Evolutionary conservation across 495 filamentous ascomycete species (phyloP), one percentile per base, ranked within the genome.

Genomic region (Penicillium macrosclerotiorum): DNA sequence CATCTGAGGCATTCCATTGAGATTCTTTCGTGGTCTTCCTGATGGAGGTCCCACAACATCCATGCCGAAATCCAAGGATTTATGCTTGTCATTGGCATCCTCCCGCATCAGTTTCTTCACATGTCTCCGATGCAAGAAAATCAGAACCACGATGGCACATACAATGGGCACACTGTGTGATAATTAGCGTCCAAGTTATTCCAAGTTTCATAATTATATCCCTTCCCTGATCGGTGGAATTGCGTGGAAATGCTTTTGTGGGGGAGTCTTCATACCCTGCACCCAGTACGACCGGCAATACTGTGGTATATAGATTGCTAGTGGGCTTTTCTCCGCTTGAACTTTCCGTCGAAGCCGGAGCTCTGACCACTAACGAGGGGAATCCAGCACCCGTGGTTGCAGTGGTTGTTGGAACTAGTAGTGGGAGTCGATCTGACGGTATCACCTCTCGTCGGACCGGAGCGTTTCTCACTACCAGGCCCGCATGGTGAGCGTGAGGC

Each of bases 31-130:
- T 31, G 44, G 57, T 8, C 56, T 50, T 48, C 63, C 51, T 19
- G 52, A 52, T 11, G 49, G 42, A 16, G 59, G 49, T 13, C 73
- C 74, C 8, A 79, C 61, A 36, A 59, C 44, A 37, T 73, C 88
- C 63, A 96, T 67, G 22, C 93, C 93, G 62, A 97, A 98, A 63
- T 98, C 93, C 59, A 97, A 78, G 2, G 89, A 95, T 59, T 85
- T 94, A 64, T 94, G 88, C 54, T 88, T 86, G 61, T 96, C 92
- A 48, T 87, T 81, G 23, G 76, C 74, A 64, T 98, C 93, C 71
- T 98, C 93, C 30, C 71, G 70, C 47, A 76, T 74, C 47, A 90
- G 78, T 52, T 79, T 92, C 53, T 80, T 79, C 12, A 87, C 71
- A 54, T 88, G 84, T 60, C 86, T 76, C 11, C 87, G 80, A 56